phyloP scores from a whole-genome alignment of 75 land plant species.

The Cryptomeria japonica region DNA sequence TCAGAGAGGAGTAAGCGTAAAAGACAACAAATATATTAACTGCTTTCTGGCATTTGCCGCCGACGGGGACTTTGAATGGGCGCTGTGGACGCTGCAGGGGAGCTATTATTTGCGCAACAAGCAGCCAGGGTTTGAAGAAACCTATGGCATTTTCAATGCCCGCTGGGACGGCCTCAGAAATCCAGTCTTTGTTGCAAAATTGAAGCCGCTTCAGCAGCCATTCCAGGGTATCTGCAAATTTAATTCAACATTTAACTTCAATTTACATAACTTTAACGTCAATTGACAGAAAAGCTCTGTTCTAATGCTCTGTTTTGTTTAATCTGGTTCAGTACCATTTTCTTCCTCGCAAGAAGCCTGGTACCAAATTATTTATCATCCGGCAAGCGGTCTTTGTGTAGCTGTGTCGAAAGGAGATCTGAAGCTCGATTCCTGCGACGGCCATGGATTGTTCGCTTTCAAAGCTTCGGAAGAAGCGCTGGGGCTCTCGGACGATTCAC shows the following conservation, averaged over 20 bases:
- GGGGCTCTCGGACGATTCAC: neutral
- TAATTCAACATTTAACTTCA: neutral
- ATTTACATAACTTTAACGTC: neutral
- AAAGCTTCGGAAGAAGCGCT: neutral
- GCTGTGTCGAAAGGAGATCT: neutral
- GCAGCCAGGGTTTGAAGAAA: conserved; percentile 32
- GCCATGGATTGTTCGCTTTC: neutral
- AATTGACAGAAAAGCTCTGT: neutral
- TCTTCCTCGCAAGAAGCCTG: neutral
- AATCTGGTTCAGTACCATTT: neutral
- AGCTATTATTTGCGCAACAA: conserved; percentile 45
- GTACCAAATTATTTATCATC: neutral
- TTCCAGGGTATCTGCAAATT: conserved; percentile 12
- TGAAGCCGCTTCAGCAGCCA: conserved; percentile 16
- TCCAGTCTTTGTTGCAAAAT: conserved; percentile 16
- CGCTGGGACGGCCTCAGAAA: conserved; percentile 29
- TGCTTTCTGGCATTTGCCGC: conserved; percentile 39
- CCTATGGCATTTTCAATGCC: conserved; percentile 34
- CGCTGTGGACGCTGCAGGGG: conserved; percentile 58
- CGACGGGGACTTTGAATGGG: conserved; percentile 55
- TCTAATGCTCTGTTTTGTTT: neutral
- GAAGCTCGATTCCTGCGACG: neutral
- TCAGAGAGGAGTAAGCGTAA: conserved; percentile 20
- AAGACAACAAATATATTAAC: conserved; percentile 29
- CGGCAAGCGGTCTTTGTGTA: neutral